phyloP scores from a whole-genome alignment of 371 early-diverging fungal genomes.

The Mucor velutinosus region DNA sequence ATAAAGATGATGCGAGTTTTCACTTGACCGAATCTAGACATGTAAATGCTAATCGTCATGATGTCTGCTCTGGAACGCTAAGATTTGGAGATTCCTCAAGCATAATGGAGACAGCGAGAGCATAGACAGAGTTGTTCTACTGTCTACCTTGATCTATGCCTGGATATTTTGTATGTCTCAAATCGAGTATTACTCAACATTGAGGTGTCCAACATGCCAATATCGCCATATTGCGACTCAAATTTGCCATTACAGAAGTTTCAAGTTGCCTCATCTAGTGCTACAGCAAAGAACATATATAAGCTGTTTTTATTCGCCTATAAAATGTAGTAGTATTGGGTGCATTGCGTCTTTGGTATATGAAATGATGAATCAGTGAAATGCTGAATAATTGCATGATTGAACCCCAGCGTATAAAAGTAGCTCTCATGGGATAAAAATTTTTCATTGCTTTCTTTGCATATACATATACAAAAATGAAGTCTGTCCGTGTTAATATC shows the following conservation, averaged over 20 bases:
- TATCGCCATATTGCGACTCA: neutral
- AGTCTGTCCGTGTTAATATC: constrained; percentile 21
- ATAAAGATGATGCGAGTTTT: no score
- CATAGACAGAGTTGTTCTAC: no score
- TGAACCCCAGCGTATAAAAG: neutral
- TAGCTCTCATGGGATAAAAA: neutral
- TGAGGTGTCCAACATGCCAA: neutral
- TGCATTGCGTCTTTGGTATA: neutral
- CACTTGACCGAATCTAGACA: no score
- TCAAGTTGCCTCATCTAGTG: neutral
- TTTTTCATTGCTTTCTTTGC: neutral
- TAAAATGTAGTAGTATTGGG: neutral
- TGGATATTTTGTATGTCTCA: no score
- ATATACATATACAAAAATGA: constrained; percentile 18
- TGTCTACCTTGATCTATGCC: no score
- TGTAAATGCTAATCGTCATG: no score
- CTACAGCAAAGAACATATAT: neutral
- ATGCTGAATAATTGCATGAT: neutral
- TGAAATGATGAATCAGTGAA: neutral
- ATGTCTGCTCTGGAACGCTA: no score
- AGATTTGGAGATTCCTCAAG: no score
- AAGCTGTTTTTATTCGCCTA: neutral
- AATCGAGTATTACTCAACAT: no score
- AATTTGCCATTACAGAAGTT: neutral
- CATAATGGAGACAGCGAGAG: no score